These are phyloP conservation scores for Pisolithus orientalis DNA, from an alignment of 768 basidiomycete species.

Conservation along the genomic window DNA sequence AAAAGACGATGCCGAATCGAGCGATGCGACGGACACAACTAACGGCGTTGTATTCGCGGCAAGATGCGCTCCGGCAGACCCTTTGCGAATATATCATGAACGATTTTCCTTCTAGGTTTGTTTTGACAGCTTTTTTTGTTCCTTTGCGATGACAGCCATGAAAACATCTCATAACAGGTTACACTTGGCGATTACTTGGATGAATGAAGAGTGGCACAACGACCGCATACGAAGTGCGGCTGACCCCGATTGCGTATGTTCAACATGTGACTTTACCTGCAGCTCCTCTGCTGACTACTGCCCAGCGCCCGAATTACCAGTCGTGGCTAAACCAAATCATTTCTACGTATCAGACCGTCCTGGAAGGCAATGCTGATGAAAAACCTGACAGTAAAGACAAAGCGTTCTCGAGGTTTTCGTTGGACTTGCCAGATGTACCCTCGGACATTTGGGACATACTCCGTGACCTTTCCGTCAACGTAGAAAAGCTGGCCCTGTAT, in stretches of 20 bases:
- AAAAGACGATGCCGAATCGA: slow-evolving; percentile 10
- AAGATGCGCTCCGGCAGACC: slow-evolving; percentile 68
- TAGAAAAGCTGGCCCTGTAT: slow-evolving; percentile 52
- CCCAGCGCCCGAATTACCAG: slow-evolving; percentile 75
- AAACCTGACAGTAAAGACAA: slow-evolving; percentile 55
- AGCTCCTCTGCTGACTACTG: slow-evolving; percentile 4
- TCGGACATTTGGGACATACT: slow-evolving; percentile 67
- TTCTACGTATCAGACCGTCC: slow-evolving; percentile 64
- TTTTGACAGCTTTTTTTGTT: slow-evolving; percentile 4
- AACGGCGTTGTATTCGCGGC: slow-evolving; percentile 50
- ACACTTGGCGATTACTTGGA: slow-evolving; percentile 91
- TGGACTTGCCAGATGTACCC: slow-evolving; percentile 85
- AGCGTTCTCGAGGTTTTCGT: slow-evolving; percentile 79
- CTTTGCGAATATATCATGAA: slow-evolving; percentile 83
- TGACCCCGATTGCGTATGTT: slow-evolving; percentile 57
- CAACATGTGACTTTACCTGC: background rate
- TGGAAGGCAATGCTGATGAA: slow-evolving; percentile 48
- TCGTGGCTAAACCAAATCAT: slow-evolving; percentile 83
- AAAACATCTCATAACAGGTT: slow-evolving; percentile 40
- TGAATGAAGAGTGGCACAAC: slow-evolving; percentile 99
- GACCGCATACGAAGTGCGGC: slow-evolving; percentile 57
- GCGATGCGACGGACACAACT: slow-evolving; percentile 27
- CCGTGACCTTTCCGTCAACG: slow-evolving; percentile 77
- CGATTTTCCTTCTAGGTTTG: slow-evolving; percentile 81
- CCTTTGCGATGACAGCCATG: background rate